Base-by-base conservation (phyloP, 345 rosid species). In the Camelina neglecta region DNA sequence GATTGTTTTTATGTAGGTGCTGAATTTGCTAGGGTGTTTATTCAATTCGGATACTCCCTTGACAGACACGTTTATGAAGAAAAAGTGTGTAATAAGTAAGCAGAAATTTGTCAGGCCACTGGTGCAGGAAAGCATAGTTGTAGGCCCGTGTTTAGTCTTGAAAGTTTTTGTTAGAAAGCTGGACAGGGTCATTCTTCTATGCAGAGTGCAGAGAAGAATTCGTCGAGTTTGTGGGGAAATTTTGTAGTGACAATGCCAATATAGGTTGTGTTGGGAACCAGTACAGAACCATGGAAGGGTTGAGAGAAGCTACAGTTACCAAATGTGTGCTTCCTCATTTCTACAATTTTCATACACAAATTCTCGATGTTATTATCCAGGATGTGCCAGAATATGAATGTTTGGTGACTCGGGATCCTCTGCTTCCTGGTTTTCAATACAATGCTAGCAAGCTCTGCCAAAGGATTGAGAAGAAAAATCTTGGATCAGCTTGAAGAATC, bases 191-290 rank as follows among this genome's bases (percentile, higher is more conserved):
- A 8, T 76, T 33, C 69, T 76, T 11, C n/a, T 76, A 31, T 23
- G 65, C 51, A 11, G 70, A 76, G 6, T 60, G 61, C 59, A 53
- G 67, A 35, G 69, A 75, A 60, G 73, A 75, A 8, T 75, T 75
- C 11, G 35, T 67, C 11, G 72, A 59, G 58, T 58, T 42, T 58
- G 60, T 69, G 13, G 18, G 18, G 18, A 24, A 26, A 42, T 23
- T 66, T 5, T 58, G 29, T 57, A 4, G 16, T 12, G 73, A 13
- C 21, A 33, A 12, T 20, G 31, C 13, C 2, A 39, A 64, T 24
- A 53, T 26, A 13, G 60, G 51, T 0, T 54, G 71, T 4, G 9
- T 64, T 53, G 71, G 62, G 8, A 63, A 63, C 24, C 33, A 70
- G 0, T 45, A 29, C 11, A 44, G 45, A 35, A 76, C 60, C 11